phyloP scores from a whole-genome alignment of 2,329 filamentous ascomycete species.

The Colletotrichum viniferum region DNA sequence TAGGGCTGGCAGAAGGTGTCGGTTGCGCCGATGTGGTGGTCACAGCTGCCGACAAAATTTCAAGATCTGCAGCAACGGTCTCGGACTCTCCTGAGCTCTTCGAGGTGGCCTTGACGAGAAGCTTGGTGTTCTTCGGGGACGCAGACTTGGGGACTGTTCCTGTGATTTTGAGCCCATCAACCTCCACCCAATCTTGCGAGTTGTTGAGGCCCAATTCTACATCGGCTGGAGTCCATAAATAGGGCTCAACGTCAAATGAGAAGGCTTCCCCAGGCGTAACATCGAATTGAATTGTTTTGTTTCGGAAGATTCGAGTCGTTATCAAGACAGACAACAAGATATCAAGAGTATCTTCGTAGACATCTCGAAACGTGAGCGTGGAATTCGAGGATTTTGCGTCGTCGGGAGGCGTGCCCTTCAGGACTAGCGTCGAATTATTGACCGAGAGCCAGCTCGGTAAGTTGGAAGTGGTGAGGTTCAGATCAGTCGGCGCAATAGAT shows the following conservation, averaged over 20 bases:
- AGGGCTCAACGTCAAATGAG: slow-evolving; percentile 44
- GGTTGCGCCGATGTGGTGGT: slow-evolving; percentile 26
- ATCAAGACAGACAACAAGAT: slow-evolving; percentile 51
- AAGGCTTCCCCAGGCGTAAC: slow-evolving; percentile 45
- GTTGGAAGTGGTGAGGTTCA: slow-evolving; percentile 56
- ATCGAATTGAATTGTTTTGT: slow-evolving; percentile 42
- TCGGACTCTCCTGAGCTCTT: slow-evolving; percentile 37
- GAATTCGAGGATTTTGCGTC: slow-evolving; percentile 65
- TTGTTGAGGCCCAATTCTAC: slow-evolving; percentile 41
- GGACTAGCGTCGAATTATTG: slow-evolving; percentile 61
- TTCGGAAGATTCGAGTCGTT: slow-evolving; percentile 42
- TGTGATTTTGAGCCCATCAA: slow-evolving; percentile 41
- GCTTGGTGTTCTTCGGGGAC: slow-evolving; percentile 25
- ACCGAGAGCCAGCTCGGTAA: slow-evolving; percentile 74
- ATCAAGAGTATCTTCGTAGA: slow-evolving; percentile 62
- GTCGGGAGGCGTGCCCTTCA: slow-evolving; percentile 69
- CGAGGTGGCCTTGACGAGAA: slow-evolving; percentile 34
- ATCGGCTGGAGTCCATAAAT: slow-evolving; percentile 44
- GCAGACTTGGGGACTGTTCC: slow-evolving; percentile 44
- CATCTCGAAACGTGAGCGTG: slow-evolving; percentile 63
- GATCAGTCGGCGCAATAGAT: slow-evolving; percentile 49
- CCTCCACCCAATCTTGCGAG: slow-evolving; percentile 46
- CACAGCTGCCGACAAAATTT: slow-evolving; percentile 33
- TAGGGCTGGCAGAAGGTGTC: slow-evolving; percentile 26
- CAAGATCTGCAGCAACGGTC: slow-evolving; percentile 40